Base-by-base conservation (phyloP, 768 basidiomycete genomes). In the Tylopilus subfusipes region DNA sequence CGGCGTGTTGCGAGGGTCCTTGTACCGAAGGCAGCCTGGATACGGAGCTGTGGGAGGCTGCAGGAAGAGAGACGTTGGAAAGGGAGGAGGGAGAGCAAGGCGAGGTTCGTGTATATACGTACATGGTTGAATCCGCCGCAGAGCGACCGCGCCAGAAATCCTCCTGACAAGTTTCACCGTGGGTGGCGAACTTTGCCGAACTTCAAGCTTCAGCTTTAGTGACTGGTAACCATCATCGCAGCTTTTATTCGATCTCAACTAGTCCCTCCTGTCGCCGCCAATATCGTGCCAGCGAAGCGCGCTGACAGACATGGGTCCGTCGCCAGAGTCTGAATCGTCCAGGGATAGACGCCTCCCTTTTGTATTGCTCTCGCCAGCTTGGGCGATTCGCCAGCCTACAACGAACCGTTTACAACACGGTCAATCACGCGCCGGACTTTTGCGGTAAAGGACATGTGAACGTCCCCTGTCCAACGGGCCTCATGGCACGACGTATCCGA, bases 151-250 rank as follows among this genome's bases (percentile, higher is more conserved):
- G 34, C 34, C 55, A 42, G 39, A 55, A 56, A 55, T 49, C 48
- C 61, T 48, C 48, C 62, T 43, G 53, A 62, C 62, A 50, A 48
- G 63, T 63, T 64, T 64, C 62, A 56, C 30, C 21, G 16, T 18
- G 18, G n/a, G n/a, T n/a, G n/a, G n/a, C n/a, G n/a, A n/a, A n/a
- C n/a, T n/a, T n/a, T n/a, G n/a, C n/a, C n/a, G n/a, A n/a, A n/a
- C n/a, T n/a, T n/a, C n/a, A n/a, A n/a, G n/a, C n/a, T n/a, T n/a
- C n/a, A n/a, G n/a, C n/a, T 16, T 34, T 14, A 1, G 33, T 34
- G 24, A 39, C 42, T 13, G 34, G n/a, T 25, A 33, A 52, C 29
- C 36, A 25, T 50, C 36, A n/a, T 19, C 36, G n/a, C 18, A 24
- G 45, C 18, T 21, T 6, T 29, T 31, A 10, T 9, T 55, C 56